phyloP scores from a whole-genome alignment of 345 rosid genomes.

The Eucalyptus guilfoylei region DNA sequence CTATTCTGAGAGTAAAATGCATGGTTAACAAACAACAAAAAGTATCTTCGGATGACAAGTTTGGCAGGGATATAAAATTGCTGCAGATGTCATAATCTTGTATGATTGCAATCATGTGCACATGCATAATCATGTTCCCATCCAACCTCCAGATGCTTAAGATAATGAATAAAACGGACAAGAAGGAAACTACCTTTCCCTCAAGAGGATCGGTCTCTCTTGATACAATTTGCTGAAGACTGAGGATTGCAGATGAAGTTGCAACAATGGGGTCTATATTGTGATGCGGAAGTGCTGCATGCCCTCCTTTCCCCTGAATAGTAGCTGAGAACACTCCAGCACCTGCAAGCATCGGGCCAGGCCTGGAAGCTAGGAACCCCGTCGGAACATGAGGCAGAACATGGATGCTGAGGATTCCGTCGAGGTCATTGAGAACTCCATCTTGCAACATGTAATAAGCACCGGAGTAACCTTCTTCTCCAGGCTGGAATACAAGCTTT shows the following conservation, averaged over 20 bases:
- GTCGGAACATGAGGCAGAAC: slow-evolving; percentile 38
- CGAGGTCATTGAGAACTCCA: slow-evolving; percentile 34
- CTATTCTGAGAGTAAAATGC: neutral
- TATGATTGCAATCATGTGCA: neutral
- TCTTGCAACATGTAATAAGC: slow-evolving; percentile 63
- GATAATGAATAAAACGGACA: neutral
- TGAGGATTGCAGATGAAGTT: slow-evolving; percentile 42
- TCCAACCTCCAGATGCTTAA: neutral
- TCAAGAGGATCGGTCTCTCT: slow-evolving; percentile 56
- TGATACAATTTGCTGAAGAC: slow-evolving; percentile 71
- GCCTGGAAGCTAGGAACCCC: slow-evolving; percentile 33
- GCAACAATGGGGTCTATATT: slow-evolving; percentile 52
- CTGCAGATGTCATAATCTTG: neutral
- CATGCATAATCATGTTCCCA: neutral
- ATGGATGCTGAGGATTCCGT: slow-evolving; percentile 45
- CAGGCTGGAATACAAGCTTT: slow-evolving; percentile 76
- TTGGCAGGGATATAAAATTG: neutral
- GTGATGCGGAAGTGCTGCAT: slow-evolving; percentile 41
- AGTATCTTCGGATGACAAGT: neutral
- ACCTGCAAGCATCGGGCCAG: slow-evolving; percentile 57
- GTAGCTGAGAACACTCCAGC: slow-evolving; percentile 34
- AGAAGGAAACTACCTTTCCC: slow-evolving; percentile 26
- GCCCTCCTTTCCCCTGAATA: slow-evolving; percentile 52
- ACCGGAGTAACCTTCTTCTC: slow-evolving; percentile 61
- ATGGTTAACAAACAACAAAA: neutral